Base-by-base conservation (phyloP, 2,329 filamentous ascomycete genomes). In the Hymenoscyphus salicellus region DNA sequence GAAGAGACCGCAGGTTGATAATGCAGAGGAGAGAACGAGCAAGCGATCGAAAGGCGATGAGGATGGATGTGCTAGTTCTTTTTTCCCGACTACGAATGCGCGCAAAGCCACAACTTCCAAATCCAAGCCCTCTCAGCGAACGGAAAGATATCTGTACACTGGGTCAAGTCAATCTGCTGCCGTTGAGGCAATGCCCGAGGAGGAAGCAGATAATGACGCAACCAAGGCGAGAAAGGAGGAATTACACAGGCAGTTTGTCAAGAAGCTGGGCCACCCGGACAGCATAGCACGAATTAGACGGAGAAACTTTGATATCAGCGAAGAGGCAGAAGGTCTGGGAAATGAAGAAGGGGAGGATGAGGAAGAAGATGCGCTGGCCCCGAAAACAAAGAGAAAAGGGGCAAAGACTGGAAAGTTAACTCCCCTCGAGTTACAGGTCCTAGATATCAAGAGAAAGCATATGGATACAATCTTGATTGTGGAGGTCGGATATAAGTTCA, bases 401-500 rank as follows among this genome's bases (percentile, higher is more conserved):
- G 85, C 78, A n/a, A 88, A 86, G 76, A 82, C 83, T 1, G 83
- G 84, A 62, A 97, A 97, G 75, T 84, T 99, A 66, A 99, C 95
- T 0, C 95, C 95, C 0, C 90, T 99, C 88, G 93, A 98, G 76
- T 85, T 90, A 49, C 95, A 98, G 73, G 90, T 97, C 64, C 83
- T 99, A 5, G 93, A 96, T 20, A 96, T 99, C 77, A 99, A 99
- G 79, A 84, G 88, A 66, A 91, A 94, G 71, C 89, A 98, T 75
- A 84, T 92, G 80, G 95, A 98, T 75, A 95, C 94, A 0, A 73
- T 99, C 23, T 82, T 99, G 62, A 90, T 98, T 14, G 88, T 98
- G 61, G 94, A 99, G 76, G 95, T 98, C 8, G 95, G 95, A 60
- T 99, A 99, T 80, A 99, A 99, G 76, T 99, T 96, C 78, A 89